Base-by-base conservation (phyloP, 208 protist genomes). In the Jaenimonas drosophilae region DNA sequence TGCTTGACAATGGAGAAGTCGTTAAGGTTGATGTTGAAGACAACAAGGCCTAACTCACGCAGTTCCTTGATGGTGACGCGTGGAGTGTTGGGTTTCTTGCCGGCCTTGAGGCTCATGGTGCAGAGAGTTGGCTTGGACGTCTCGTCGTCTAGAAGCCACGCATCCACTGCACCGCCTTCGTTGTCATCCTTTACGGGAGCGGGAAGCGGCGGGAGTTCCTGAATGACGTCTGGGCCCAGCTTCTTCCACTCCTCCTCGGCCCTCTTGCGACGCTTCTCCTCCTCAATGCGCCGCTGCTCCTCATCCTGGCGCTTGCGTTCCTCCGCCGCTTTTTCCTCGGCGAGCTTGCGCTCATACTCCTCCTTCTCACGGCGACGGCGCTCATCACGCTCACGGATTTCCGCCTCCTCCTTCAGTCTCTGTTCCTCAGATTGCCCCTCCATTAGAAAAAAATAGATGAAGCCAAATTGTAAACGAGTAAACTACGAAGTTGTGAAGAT, bases 91-190 rank as follows among this genome's bases (percentile, higher is more conserved):
- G 54, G 48, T 26, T 67, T 72, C n/a, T 62, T 50, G 4, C 88
- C 80, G 1, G 73, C 66, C 58, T 88, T 90, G 17, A 95, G 53
- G 47, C 83, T 92, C 0, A 62, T 51, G n/a, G 59, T 77, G 6
- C 60, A 55, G 7, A 92, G 65, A 4, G 64, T 38, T 1, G 80
- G 69, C 40, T 85, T 71, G 4, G 78, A 75, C 2, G 60, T 73
- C 40, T 78, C 81, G n/a, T 91, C 80, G 59, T 92, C 81, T 12
- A 95, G 60, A 34, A 85, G 84, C 88, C 88, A 95, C 40, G 78
- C 78, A 2, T 84, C 54, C 14, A 86, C 42, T 24, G 63, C 60
- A n/a, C 60, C 51, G 3, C 72, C 63, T 49, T 76, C 50, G 7
- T 45, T 54, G 45, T 83, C 71, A 37, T 52, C 54, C 17, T 74